Percentiles rank a stretch among this genome's conserved stretches.
These are phyloP conservation scores for Termitomyces titanicus DNA, from an alignment of 768 basidiomycete genomes.

Conservation along the genomic window DNA sequence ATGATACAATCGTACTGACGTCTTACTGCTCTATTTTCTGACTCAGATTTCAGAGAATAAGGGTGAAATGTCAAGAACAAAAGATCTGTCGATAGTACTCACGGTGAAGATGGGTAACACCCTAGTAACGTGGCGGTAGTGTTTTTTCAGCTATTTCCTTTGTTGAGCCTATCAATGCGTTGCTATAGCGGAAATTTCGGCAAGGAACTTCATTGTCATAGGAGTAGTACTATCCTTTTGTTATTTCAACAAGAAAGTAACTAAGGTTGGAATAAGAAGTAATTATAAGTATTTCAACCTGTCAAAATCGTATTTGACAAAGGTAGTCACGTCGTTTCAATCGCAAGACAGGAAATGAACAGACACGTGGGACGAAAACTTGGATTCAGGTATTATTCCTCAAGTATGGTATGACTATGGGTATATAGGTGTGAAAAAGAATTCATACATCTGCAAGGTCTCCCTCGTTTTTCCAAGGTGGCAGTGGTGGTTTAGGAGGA, in stretches of 20 bases:
- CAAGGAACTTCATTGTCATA: background rate
- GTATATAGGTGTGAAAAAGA: background rate
- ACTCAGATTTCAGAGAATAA: background rate
- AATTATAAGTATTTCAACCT: no score
- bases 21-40: background rate
- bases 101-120: background rate
- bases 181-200: background rate
- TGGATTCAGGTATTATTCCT: background rate
- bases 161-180: background rate
- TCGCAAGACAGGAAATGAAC: background rate
- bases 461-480: background rate
- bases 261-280: background rate
- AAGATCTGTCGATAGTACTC: background rate
- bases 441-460: background rate
- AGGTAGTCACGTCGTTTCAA: background rate
- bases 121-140: background rate
- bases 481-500: conserved; percentile 10
- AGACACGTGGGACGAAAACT: background rate
- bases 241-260: background rate
- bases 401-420: background rate
- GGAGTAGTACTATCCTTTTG: background rate
- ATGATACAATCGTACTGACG: background rate
- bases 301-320: background rate
- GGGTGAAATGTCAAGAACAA: background rate
- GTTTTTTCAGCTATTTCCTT: background rate